These are phyloP conservation scores for Botrytis cinerea DNA, from an alignment of 2,329 filamentous ascomycete genomes.

Conservation along the genomic window DNA sequence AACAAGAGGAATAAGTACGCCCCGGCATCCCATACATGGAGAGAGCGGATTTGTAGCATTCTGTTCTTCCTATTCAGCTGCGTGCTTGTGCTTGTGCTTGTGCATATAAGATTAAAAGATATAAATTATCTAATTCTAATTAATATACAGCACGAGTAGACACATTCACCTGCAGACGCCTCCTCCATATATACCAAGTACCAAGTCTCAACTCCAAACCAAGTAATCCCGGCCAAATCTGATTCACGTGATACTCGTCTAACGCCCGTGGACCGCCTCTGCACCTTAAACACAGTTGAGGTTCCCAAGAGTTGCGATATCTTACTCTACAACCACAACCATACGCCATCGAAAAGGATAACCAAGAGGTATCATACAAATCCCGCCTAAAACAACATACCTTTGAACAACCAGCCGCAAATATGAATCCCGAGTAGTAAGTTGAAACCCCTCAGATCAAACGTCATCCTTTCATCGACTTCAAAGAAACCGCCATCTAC, in stretches of 20 bases:
- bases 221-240: not conserved
- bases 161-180: not conserved
- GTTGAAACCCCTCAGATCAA: slow-evolving; percentile 44
- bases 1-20: not conserved
- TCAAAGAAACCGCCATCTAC: slow-evolving; percentile 26
- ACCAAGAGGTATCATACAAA: slow-evolving; percentile 15
- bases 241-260: slow-evolving; percentile 24
- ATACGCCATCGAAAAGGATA: slow-evolving; percentile 19
- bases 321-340: slow-evolving; percentile 19
- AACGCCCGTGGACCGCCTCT: slow-evolving; percentile 25
- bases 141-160: not conserved
- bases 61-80: not conserved
- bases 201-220: not conserved
- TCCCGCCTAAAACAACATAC: not conserved
- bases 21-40: too few species aligned
- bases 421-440: slow-evolving; percentile 92
- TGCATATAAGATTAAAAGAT: not conserved
- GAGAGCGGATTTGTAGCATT: not conserved
- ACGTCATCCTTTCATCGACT: slow-evolving; percentile 23
- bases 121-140: not conserved
- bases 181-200: not conserved
- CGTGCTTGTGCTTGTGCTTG: not conserved
- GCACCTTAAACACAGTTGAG: slow-evolving; percentile 26
- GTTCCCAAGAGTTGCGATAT: slow-evolving; percentile 19
- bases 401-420: slow-evolving; percentile 44